Evolutionary conservation across 768 basidiomycete genomes (phyloP).

Genomic region (Collybia mongolica): DNA sequence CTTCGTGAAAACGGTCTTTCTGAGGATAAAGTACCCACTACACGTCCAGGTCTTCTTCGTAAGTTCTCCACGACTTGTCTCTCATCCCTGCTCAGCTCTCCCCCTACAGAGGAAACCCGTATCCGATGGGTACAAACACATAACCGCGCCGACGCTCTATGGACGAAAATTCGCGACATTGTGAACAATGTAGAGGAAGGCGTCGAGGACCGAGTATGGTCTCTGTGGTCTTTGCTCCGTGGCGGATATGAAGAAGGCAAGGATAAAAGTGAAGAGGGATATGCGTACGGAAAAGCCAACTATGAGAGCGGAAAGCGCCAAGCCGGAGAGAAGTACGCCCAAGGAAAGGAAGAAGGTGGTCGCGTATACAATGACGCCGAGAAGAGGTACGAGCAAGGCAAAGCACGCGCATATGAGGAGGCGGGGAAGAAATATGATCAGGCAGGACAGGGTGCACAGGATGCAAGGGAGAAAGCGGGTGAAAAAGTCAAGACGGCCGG

Average conservation of each 20-base stretch:
- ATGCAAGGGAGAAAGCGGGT: conserved; percentile 29
- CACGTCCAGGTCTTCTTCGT: conserved; percentile 69
- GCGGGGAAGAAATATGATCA: conserved; percentile 22
- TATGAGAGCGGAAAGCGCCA: conserved; percentile 20
- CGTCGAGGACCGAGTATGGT: conserved; percentile 73
- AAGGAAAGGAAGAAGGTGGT: conserved; percentile 18
- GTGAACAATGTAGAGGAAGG: conserved; percentile 67
- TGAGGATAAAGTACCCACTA: conserved; percentile 64
- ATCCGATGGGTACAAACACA: conserved; percentile 76
- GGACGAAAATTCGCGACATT: conserved; percentile 62
- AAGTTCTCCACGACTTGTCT: conserved; percentile 24
- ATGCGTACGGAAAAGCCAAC: conserved; percentile 27
- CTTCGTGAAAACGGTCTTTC: conserved; percentile 73
- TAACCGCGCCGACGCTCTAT: conserved; percentile 53
- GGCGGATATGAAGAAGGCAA: conserved; percentile 30
- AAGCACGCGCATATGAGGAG: conserved; percentile 18
- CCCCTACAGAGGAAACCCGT: conserved; percentile 53
- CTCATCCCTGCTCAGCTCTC: too few species aligned
- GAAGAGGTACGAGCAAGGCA: conserved; percentile 20
- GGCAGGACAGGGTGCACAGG: conserved; percentile 20
- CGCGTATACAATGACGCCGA: conserved; percentile 18
- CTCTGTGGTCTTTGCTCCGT: conserved; percentile 43
- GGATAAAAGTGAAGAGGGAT: conserved; percentile 21
- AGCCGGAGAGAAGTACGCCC: conserved; percentile 19
- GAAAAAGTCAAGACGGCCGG: conserved; percentile 37